Evolutionary conservation across 2,329 filamentous ascomycete genomes (phyloP).

Genomic region (Ophiostoma ulmi): DNA sequence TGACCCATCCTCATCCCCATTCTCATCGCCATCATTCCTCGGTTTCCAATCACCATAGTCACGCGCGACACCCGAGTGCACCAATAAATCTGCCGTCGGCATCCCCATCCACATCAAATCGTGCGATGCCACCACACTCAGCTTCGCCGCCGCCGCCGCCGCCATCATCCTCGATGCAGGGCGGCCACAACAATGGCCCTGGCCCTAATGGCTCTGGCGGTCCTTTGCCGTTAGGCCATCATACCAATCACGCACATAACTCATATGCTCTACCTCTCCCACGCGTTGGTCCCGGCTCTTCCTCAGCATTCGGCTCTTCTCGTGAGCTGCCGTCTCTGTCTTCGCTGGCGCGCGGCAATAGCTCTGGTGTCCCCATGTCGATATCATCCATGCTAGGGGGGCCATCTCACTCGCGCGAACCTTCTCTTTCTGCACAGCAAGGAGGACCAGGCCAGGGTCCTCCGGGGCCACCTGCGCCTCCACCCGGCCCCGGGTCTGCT

Average conservation of each 20-base stretch:
- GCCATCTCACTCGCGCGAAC: slow-evolving; percentile 38
- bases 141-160: slow-evolving; percentile 27
- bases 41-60: slow-evolving; percentile 29
- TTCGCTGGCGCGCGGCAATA: slow-evolving; percentile 45
- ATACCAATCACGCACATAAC: slow-evolving; percentile 32
- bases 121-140: slow-evolving; percentile 42
- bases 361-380: slow-evolving; percentile 53
- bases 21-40: not conserved
- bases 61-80: slow-evolving; percentile 43
- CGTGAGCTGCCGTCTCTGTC: slow-evolving; percentile 52
- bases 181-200: not conserved
- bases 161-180: slow-evolving; percentile 15
- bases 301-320: slow-evolving; percentile 41
- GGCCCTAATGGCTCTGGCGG: slow-evolving; percentile 25
- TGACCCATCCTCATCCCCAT: slow-evolving; percentile 4
- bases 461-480: slow-evolving; percentile 29
- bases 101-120: slow-evolving; percentile 33
- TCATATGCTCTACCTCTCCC: slow-evolving; percentile 46
- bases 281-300: slow-evolving; percentile 40
- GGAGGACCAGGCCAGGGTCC: slow-evolving; percentile 38
- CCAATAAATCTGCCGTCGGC: slow-evolving; percentile 39
- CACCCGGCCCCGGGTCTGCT: slow-evolving; percentile 37
- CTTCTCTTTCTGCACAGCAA: slow-evolving; percentile 34
- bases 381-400: slow-evolving; percentile 58
- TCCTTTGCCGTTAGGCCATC: slow-evolving; percentile 22